Conservation (phyloP, 2,329 filamentous ascomycete genomes). For the Parastagonospora avenae region DNA sequence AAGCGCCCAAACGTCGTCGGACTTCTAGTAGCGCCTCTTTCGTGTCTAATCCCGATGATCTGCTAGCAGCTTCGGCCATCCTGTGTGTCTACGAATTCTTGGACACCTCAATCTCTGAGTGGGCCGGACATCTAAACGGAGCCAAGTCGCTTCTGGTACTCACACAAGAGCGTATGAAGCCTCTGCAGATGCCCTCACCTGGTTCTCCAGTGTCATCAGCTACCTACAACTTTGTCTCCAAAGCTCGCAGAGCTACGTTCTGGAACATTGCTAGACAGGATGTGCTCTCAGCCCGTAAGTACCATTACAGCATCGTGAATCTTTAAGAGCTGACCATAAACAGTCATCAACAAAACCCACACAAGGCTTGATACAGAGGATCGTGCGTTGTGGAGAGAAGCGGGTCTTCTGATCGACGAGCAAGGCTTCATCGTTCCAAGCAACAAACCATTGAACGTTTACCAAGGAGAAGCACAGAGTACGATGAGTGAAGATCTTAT, state of each 20-base stretch:
- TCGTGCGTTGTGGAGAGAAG: conserved; percentile 66
- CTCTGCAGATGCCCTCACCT: conserved; percentile 50
- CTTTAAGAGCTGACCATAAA: conserved; percentile 8
- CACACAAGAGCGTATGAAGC: conserved; percentile 57
- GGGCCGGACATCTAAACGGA: conserved; percentile 68
- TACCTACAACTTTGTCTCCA: conserved; percentile 50
- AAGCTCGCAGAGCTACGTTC: conserved; percentile 64
- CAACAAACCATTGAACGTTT: conserved; percentile 46
- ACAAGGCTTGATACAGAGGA: conserved; percentile 68
- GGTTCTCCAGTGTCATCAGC: conserved; percentile 32
- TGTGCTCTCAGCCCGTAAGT: conserved; percentile 65
- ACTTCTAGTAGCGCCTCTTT: conserved; percentile 46
- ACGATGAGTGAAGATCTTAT: conserved; percentile 68
- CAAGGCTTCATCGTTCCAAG: conserved; percentile 58
- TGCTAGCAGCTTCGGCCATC: conserved; percentile 69
- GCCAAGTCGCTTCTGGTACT: conserved; percentile 67
- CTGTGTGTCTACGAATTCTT: conserved; percentile 71
- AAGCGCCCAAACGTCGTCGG: conserved; percentile 48
- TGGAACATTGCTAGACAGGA: conserved; percentile 72
- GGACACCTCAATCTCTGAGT: conserved; percentile 67
- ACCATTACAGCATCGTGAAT: background rate
- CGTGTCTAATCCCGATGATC: conserved; percentile 60
- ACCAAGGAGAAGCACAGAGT: conserved; percentile 52
- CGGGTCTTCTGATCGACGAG: conserved; percentile 63
- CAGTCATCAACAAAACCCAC: conserved; percentile 64